A percentile compares a stretch with the other conserved stretches of the same genome.
Conservation (phyloP, 73 alveolate species). For the Uronychia binucleata region DNA sequence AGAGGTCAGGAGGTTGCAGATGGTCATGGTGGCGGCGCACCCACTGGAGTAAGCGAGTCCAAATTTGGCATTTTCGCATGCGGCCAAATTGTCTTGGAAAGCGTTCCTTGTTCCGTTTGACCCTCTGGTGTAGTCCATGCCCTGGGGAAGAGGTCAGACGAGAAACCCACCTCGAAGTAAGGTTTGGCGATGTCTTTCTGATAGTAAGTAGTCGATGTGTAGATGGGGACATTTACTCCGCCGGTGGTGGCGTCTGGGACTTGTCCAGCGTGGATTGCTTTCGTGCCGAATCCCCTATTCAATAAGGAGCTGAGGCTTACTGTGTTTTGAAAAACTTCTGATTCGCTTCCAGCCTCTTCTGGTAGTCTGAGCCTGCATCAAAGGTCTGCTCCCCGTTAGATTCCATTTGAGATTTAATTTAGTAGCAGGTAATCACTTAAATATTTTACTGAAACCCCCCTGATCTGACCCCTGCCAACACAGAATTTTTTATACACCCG, state of each 20-base stretch:
- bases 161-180: background rate
- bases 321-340: no score
- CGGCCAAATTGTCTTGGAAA: slow-evolving; percentile 80
- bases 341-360: background rate
- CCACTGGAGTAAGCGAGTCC: slow-evolving; percentile 84
- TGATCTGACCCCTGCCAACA: background rate
- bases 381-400: background rate
- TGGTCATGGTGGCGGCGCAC: slow-evolving; percentile 73
- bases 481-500: background rate
- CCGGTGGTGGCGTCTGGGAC: slow-evolving; percentile 76
- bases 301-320: background rate
- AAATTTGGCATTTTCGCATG: slow-evolving; percentile 78
- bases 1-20: slow-evolving; percentile 43
- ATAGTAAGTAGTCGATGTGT: slow-evolving; percentile 80
- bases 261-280: slow-evolving; percentile 84
- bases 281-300: slow-evolving; percentile 68
- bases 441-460: slow-evolving; percentile 1
- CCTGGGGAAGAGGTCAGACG: slow-evolving; percentile 34
- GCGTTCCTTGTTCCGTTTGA: slow-evolving; percentile 90
- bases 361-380: background rate
- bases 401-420: background rate
- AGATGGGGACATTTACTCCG: slow-evolving; percentile 87
- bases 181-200: slow-evolving; percentile 33
- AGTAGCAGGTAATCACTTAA: no score
- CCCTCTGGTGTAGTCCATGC: slow-evolving; percentile 76